Evolutionary conservation across 2,329 filamentous ascomycete genomes (phyloP).

Genomic region (Xylariaceae sp.): DNA sequence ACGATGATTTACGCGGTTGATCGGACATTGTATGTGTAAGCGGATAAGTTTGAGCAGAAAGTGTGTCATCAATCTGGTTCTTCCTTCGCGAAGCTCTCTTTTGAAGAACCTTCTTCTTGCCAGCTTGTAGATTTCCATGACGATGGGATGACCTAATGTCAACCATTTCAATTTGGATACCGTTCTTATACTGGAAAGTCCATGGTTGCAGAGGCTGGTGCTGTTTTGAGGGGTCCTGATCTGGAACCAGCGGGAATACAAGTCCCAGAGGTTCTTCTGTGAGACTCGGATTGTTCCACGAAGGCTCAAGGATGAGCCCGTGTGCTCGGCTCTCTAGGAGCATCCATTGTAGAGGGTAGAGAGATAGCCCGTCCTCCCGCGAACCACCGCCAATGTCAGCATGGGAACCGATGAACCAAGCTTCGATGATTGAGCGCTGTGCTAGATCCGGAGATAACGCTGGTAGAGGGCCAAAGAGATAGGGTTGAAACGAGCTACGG

Average conservation of each 20-base stretch:
- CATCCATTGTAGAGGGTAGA: slow-evolving; percentile 53
- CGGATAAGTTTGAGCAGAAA: background rate
- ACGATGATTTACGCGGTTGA: slow-evolving; percentile 13
- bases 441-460: slow-evolving; percentile 32
- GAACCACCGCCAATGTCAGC: slow-evolving; percentile 47
- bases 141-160: slow-evolving; percentile 33
- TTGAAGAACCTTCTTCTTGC: slow-evolving; percentile 28
- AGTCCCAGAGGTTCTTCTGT: slow-evolving; percentile 31
- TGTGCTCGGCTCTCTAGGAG: slow-evolving; percentile 43
- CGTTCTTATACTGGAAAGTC: slow-evolving; percentile 34
- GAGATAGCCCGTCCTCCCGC: slow-evolving; percentile 45
- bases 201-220: slow-evolving; percentile 25
- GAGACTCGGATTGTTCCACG: slow-evolving; percentile 21
- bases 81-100: slow-evolving; percentile 17
- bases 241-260: slow-evolving; percentile 25
- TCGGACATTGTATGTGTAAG: slow-evolving; percentile 8
- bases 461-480: slow-evolving; percentile 36
- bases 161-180: slow-evolving; percentile 35
- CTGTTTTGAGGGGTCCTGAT: slow-evolving; percentile 20
- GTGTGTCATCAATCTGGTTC: slow-evolving; percentile 12
- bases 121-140: slow-evolving; percentile 31
- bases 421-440: slow-evolving; percentile 43
- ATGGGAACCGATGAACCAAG: slow-evolving; percentile 49
- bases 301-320: slow-evolving; percentile 40
- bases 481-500: slow-evolving; percentile 33